Evolutionary conservation across 805 yeast species (phyloP).

Genomic region (Metschnikowia reukaufii): DNA sequence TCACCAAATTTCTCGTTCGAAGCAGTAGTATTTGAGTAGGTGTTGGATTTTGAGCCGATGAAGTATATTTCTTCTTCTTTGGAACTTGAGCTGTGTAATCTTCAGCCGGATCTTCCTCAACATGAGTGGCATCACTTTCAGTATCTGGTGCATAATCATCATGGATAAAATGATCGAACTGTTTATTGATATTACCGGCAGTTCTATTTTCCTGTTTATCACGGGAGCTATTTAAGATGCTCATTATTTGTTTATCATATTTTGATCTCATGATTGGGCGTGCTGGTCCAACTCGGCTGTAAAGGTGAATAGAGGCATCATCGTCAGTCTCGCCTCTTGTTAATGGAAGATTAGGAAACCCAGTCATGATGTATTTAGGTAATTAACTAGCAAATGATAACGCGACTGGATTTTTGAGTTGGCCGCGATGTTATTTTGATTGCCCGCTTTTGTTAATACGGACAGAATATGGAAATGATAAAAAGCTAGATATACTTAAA

Average conservation of each 20-base stretch:
- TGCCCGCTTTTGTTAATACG: no score
- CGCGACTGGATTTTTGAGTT: not conserved
- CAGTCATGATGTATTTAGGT: slow-evolving; percentile 12
- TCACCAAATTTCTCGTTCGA: not conserved
- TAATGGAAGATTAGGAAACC: slow-evolving; percentile 38
- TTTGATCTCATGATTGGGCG: slow-evolving; percentile 28
- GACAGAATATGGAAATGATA: no score
- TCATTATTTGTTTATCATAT: slow-evolving; percentile 14
- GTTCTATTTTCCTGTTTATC: not conserved
- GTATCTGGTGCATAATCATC: slow-evolving; percentile 10
- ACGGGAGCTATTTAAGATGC: slow-evolving; percentile 8
- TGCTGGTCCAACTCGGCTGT: slow-evolving; percentile 39
- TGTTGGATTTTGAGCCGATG: not conserved
- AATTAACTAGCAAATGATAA: no score
- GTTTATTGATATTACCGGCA: slow-evolving; percentile 14
- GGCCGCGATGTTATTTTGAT: not conserved
- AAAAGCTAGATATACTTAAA: no score
- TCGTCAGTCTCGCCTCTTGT: slow-evolving; percentile 43
- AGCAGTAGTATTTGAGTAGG: not conserved
- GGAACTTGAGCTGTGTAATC: not conserved
- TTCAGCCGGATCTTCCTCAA: not conserved
- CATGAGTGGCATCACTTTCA: slow-evolving; percentile 11
- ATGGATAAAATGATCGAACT: slow-evolving; percentile 20
- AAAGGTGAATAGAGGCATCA: slow-evolving; percentile 42
- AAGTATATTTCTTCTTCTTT: not conserved